Conservation (phyloP, 805 yeast species). For the Ogataea philodendri region DNA sequence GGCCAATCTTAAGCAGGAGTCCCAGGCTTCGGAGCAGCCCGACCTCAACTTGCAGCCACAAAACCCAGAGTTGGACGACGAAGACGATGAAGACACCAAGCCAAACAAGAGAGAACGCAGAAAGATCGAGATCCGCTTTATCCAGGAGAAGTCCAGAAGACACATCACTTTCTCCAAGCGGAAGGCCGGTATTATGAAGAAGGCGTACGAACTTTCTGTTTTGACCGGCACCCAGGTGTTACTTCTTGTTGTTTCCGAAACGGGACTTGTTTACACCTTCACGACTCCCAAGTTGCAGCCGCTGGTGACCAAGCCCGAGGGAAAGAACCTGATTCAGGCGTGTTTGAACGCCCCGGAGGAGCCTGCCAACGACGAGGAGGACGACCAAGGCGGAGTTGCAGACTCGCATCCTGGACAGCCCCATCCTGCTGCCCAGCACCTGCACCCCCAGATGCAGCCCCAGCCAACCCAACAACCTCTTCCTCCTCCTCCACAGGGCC, state of each 20-base stretch:
- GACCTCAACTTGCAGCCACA: slow-evolving; percentile 25
- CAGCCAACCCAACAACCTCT: slow-evolving; percentile 34
- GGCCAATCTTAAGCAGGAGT: slow-evolving; percentile 23
- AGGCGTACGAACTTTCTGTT: slow-evolving; percentile 96
- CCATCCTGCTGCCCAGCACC: slow-evolving; percentile 29
- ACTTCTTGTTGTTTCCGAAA: slow-evolving; percentile 91
- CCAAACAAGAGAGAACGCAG: slow-evolving; percentile 60
- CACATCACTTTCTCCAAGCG: slow-evolving; percentile 97
- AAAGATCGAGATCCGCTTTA: slow-evolving; percentile 94
- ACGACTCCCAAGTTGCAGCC: slow-evolving; percentile 99
- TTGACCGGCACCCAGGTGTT: slow-evolving; percentile 97
- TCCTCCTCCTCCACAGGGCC: slow-evolving; percentile 29
- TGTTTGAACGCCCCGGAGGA: slow-evolving; percentile 97
- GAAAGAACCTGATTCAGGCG: slow-evolving; percentile 93
- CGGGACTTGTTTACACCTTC: slow-evolving; percentile 97
- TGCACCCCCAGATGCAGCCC: slow-evolving; percentile 35
- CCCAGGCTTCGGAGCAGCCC: slow-evolving; percentile 25
- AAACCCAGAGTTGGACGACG: slow-evolving; percentile 42
- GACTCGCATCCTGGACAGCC: slow-evolving; percentile 24
- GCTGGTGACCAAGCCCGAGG: slow-evolving; percentile 94
- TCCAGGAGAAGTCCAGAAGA: slow-evolving; percentile 95
- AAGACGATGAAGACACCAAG: slow-evolving; percentile 49
- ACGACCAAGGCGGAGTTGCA: slow-evolving; percentile 26
- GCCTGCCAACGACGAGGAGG: slow-evolving; percentile 58
- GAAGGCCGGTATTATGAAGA: slow-evolving; percentile 98